Evolutionary conservation across 768 basidiomycete species (phyloP), one percentile per base, ranked within the genome.

Genomic region (Arthromyces matolae): DNA sequence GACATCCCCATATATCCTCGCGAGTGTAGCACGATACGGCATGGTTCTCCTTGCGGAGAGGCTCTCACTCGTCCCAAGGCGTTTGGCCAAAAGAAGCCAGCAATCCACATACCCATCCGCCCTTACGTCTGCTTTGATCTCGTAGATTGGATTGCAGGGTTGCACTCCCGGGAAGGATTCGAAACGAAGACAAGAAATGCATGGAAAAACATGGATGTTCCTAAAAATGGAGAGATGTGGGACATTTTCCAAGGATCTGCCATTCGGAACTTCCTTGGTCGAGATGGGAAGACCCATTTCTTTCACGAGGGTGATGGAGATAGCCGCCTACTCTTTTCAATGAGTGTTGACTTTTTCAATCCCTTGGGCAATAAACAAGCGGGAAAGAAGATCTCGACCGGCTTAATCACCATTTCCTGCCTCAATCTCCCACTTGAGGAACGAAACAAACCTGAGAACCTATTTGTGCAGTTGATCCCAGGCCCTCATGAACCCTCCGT

Each of bases 401-500:
- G n/a, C n/a, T n/a, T n/a, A n/a, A n/a, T n/a, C n/a, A n/a, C n/a
- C n/a, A n/a, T n/a, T n/a, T n/a, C n/a, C n/a, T n/a, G n/a, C n/a
- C n/a, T n/a, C n/a, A n/a, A n/a, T n/a, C n/a, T n/a, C n/a, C n/a
- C 50, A 42, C 4, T 54, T 3, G 45, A 53, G 16, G 22, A 66
- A 9, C 62, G 63, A 10, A 55, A 66, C 42, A 55, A 61, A 16
- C 40, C 55, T 0, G 68, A 71, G 52, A 66, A 71, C 42, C 58
- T 65, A 31, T 68, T 65, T 47, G 40, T 70, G 8, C 57, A 25
- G 64, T 57, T 14, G 2, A 62, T 71, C 19, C 70, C 69, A 37
- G 67, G 69, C 1, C 69, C 68, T 4, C 47, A 57, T 5, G 63
- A 71, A 35, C 69, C 65, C 1, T 43, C 56, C 4, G 46, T 59